phyloP scores from a whole-genome alignment of 768 basidiomycete species.

The Kwoniella bestiolae region DNA sequence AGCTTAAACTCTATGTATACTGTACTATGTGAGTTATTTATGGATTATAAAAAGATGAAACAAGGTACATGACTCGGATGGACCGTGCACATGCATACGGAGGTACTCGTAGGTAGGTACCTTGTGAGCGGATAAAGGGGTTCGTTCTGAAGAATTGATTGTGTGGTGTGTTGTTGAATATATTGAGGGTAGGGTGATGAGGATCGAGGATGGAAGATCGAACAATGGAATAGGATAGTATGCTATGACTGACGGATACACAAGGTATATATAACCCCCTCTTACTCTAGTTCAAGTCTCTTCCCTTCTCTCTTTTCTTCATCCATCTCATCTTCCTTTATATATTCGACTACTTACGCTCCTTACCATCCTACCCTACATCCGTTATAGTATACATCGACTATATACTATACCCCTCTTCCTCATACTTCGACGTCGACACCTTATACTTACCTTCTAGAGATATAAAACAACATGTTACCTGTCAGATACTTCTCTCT shows the following conservation, averaged over 20 bases:
- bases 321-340: not conserved
- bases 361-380: not conserved
- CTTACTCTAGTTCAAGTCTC: not conserved
- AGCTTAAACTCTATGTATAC: not conserved
- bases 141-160: too few species aligned
- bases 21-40: not conserved
- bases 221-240: too few species aligned
- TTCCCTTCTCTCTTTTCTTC: not conserved
- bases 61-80: not conserved
- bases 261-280: too few species aligned
- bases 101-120: too few species aligned
- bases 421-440: not conserved
- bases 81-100: too few species aligned
- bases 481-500: not conserved
- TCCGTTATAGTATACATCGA: too few species aligned
- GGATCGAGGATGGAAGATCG: too few species aligned
- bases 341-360: not conserved
- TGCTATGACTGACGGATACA: too few species aligned
- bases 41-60: not conserved
- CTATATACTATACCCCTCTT: too few species aligned
- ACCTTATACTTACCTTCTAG: not conserved
- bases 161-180: too few species aligned
- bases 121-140: too few species aligned
- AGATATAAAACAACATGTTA: constrained; percentile 1
- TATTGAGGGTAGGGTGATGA: too few species aligned